Evolutionary conservation across 768 basidiomycete genomes (phyloP).

Genomic region (Suillus cothurnatus): DNA sequence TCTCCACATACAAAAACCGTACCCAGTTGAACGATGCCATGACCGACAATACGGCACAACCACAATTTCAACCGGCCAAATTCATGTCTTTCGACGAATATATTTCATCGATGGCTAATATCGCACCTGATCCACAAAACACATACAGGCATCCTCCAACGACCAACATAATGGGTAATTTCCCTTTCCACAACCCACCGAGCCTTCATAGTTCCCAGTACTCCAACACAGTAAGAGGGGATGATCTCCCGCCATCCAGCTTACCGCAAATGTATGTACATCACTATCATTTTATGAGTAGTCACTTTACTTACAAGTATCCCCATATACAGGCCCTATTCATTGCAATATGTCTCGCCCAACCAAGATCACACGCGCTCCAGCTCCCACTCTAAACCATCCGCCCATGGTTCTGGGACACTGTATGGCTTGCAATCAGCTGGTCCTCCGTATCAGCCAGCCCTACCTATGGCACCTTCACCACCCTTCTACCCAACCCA

Average conservation of each 20-base stretch:
- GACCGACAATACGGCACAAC: neutral
- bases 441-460: neutral
- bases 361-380: neutral
- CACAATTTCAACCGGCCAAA: neutral
- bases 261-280: neutral
- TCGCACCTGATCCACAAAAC: too few relatives aligned
- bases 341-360: neutral
- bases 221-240: neutral
- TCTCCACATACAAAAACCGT: neutral
- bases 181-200: neutral
- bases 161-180: neutral
- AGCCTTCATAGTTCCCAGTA: neutral
- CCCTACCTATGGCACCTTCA: neutral
- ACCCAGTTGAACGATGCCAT: neutral
- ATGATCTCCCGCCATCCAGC: neutral
- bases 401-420: neutral
- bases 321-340: neutral
- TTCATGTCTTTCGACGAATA: too few relatives aligned
- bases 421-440: neutral
- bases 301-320: neutral
- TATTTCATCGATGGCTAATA: neutral
- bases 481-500: neutral
- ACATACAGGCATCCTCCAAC: neutral
- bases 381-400: neutral
- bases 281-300: neutral